Base-by-base conservation (phyloP, 306 rosid genomes). In the Acacia melanoxylon region DNA sequence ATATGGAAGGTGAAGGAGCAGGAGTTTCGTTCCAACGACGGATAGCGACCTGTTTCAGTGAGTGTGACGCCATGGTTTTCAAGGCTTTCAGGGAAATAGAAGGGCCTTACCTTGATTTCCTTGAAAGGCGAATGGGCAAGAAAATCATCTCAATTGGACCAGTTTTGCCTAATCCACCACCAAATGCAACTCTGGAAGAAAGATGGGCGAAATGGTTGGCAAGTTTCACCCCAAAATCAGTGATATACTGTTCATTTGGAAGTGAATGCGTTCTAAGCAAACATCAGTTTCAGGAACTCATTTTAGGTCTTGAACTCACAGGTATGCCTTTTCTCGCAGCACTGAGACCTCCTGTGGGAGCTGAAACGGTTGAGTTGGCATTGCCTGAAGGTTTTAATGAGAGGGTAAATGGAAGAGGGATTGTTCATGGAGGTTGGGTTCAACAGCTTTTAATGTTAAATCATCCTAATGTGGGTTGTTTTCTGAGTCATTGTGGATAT, bases 191-290 rank as follows among this genome's bases (percentile, higher is more conserved):
- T 2, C 73, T 89, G 31, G 92, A 92, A 65, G 84, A 80, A 27
- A 89, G 79, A 81, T 92, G 97, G 98, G 85, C 7, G 41, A 68
- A 68, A 15, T 92, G 91, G 91, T 71, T 92, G 5, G 83, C 82
- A 8, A 25, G 72, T 44, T 94, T 91, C 84, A 69, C 81, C 1
- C 20, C 68, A 27, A 25, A 17, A 62, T 25, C 68, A 33, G 88
- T 89, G 42, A 83, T 92, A n/a, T 92, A 83, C 78, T 88, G 97
- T 72, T 90, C 94, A 0, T 83, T 92, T 24, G 97, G 97, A 72
- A 89, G 88, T 13, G 92, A 92, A 75, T 87, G 88, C 77, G 61
- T 68, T 51, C 67, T n/a, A n/a, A n/a, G n/a, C n/a, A n/a, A n/a
- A n/a, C n/a, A n/a, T n/a, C n/a, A n/a, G n/a, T n/a, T n/a, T n/a